Evolutionary conservation across 2,329 filamentous ascomycete species (phyloP).

Genomic region (Aspergillus sp.): DNA sequence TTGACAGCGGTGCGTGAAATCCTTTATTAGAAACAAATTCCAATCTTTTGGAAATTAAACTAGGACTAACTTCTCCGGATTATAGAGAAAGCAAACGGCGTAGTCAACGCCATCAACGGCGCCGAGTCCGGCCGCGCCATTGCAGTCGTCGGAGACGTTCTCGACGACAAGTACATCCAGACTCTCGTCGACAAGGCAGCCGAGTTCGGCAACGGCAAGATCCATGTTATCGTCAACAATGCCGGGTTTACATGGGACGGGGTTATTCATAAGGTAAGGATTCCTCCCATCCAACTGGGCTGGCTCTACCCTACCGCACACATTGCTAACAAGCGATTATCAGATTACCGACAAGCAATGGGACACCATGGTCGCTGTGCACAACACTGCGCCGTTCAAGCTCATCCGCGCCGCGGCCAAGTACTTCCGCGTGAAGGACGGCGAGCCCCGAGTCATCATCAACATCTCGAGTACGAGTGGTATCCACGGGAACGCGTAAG

Average conservation of each 20-base stretch:
- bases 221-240: constrained; percentile 90
- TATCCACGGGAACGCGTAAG: constrained; percentile 73
- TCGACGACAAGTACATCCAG: constrained; percentile 68
- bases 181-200: constrained; percentile 72
- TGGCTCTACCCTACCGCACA: no score
- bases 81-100: constrained; percentile 66
- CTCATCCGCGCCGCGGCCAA: constrained; percentile 77
- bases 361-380: constrained; percentile 81
- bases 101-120: constrained; percentile 69
- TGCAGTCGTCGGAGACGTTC: constrained; percentile 73
- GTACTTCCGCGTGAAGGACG: constrained; percentile 84
- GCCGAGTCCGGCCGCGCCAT: constrained; percentile 65
- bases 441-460: constrained; percentile 74
- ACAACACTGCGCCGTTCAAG: constrained; percentile 83
- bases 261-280: constrained; percentile 84
- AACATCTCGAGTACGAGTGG: constrained; percentile 78
- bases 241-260: constrained; percentile 92
- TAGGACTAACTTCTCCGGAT: neutral
- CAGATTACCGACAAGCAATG: constrained; percentile 85
- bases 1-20: constrained; percentile 63
- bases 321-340: constrained; percentile 24
- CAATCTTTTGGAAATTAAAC: no score
- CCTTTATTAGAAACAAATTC: neutral
- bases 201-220: constrained; percentile 80
- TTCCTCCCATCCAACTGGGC: no score